Conservation (phyloP, 176 grass and related monocot species). For the Avena atlantica region DNA sequence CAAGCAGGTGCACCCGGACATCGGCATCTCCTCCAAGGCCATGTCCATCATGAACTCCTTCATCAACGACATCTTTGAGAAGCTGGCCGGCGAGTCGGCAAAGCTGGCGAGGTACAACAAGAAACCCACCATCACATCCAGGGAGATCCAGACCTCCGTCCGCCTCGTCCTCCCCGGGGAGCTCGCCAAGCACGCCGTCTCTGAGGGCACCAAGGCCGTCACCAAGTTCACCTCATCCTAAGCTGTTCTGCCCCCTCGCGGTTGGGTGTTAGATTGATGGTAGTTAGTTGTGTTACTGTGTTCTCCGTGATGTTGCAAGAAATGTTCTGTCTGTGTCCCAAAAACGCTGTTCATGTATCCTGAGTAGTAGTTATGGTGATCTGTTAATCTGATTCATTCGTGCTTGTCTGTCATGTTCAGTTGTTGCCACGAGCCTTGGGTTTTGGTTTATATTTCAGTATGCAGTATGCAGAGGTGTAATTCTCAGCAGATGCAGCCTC, state of each 20-base stretch:
- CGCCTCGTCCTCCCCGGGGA: conserved; percentile 68
- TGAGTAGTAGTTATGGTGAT: too few species aligned
- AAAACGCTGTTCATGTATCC: too few species aligned
- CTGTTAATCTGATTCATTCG: too few species aligned
- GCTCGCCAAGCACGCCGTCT: conserved; percentile 64
- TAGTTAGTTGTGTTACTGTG: too few species aligned
- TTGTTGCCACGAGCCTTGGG: too few species aligned
- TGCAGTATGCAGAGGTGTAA: too few species aligned
- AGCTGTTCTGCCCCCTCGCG: not conserved
- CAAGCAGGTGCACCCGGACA: conserved; percentile 88
- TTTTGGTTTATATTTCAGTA: too few species aligned
- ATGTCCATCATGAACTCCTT: conserved; percentile 98
- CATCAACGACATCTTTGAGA: conserved; percentile 93
- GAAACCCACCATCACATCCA: conserved; percentile 68
- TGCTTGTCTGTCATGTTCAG: too few species aligned
- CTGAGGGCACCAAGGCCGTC: conserved; percentile 47
- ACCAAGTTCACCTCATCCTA: not conserved
- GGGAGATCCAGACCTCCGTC: conserved; percentile 64
- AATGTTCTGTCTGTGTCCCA: too few species aligned
- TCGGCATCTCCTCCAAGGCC: conserved; percentile 89
- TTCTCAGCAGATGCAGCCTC: too few species aligned
- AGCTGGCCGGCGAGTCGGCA: conserved; percentile 55
- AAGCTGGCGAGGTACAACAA: conserved; percentile 61
- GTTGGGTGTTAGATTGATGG: too few species aligned
- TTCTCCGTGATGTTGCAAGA: too few species aligned